These are phyloP conservation scores for Onygenales sp. DNA, from an alignment of 2,329 filamentous ascomycete genomes.

Conservation along the genomic window DNA sequence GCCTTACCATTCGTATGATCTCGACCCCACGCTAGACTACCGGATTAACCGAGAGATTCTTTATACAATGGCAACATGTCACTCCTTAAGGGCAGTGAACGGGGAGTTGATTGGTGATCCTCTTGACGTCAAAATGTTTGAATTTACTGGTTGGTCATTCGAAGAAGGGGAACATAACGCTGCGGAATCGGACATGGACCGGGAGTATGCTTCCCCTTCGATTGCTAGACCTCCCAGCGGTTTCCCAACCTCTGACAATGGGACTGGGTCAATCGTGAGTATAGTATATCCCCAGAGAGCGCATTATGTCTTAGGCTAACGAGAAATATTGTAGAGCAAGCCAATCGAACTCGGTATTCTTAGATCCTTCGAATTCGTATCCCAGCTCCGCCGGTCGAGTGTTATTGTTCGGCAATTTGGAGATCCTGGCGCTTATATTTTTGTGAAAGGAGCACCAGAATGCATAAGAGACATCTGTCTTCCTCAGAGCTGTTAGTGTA, in stretches of 20 bases:
- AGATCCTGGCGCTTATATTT: constrained; percentile 72
- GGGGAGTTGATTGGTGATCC: constrained; percentile 87
- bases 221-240: constrained; percentile 70
- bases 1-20: constrained; percentile 44
- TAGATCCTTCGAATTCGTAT: constrained; percentile 89
- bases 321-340: neutral
- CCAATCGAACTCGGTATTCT: constrained; percentile 81
- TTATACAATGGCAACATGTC: constrained; percentile 95
- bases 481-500: constrained; percentile 61
- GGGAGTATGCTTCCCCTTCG: constrained; percentile 66
- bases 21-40: constrained; percentile 52
- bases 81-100: constrained; percentile 80
- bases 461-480: constrained; percentile 91
- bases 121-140: constrained; percentile 95
- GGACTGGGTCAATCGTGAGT: constrained; percentile 12
- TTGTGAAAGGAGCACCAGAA: constrained; percentile 93
- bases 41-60: constrained; percentile 60
- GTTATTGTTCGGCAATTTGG: constrained; percentile 87
- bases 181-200: constrained; percentile 59
- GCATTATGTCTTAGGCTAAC: neutral
- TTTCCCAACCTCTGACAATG: constrained; percentile 44
- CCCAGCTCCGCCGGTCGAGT: constrained; percentile 81
- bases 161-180: constrained; percentile 71
- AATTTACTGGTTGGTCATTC: constrained; percentile 87
- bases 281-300: neutral